Percentiles rank a stretch among this genome's conserved stretches.
Evolutionary conservation across 2,329 filamentous ascomycete species (phyloP).

Genomic region (Hypomyces perniciosus): DNA sequence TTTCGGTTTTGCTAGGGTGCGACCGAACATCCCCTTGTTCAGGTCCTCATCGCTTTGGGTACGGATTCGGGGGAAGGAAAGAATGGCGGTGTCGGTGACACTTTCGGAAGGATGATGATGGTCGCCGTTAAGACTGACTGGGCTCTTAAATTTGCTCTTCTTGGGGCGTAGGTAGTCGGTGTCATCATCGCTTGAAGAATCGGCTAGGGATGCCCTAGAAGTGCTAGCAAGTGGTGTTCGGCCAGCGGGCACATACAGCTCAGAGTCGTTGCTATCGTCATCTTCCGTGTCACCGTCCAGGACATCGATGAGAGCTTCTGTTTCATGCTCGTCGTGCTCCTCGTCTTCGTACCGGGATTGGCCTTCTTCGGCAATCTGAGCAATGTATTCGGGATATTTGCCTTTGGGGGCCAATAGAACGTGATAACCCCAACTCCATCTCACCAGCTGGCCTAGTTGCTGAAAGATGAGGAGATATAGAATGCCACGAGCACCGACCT

Average conservation of each 20-base stretch:
- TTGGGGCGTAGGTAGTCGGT: slow-evolving; percentile 19
- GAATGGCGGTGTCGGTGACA: slow-evolving; percentile 44
- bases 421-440: slow-evolving; percentile 98
- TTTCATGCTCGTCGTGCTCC: slow-evolving; percentile 37
- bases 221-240: slow-evolving; percentile 47
- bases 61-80: slow-evolving; percentile 55
- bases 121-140: slow-evolving; percentile 21
- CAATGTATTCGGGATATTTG: slow-evolving; percentile 59
- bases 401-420: slow-evolving; percentile 83
- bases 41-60: slow-evolving; percentile 36
- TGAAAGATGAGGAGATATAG: slow-evolving; percentile 96
- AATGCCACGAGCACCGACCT: slow-evolving; percentile 89
- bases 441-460: slow-evolving; percentile 87
- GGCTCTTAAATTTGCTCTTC: slow-evolving; percentile 23
- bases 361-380: slow-evolving; percentile 50
- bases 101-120: slow-evolving; percentile 24
- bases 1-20: slow-evolving; percentile 33
- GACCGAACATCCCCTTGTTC: slow-evolving; percentile 24
- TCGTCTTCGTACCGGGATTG: slow-evolving; percentile 48
- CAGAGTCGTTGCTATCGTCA: slow-evolving; percentile 35
- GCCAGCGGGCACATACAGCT: slow-evolving; percentile 48
- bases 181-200: slow-evolving; percentile 42
- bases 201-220: slow-evolving; percentile 44
- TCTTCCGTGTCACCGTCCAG: slow-evolving; percentile 34
- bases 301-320: slow-evolving; percentile 36